Evolutionary conservation across 2,329 filamentous ascomycete species (phyloP), one percentile per base, ranked within the genome.

Genomic region (Fusarium aywerte): DNA sequence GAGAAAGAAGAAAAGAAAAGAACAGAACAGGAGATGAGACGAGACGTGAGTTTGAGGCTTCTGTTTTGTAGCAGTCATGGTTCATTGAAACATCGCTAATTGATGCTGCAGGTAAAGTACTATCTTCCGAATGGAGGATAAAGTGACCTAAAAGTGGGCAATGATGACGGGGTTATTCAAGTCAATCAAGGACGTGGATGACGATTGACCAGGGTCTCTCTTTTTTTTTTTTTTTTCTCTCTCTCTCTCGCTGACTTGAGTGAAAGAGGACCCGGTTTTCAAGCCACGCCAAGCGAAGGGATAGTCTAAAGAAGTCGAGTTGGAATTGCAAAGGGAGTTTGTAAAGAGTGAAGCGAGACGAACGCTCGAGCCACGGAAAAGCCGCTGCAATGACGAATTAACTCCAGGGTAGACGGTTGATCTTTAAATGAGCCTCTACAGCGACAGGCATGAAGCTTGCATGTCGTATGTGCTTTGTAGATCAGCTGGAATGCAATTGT

Each of bases 91-190:
- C 50, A 64, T 38, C 15, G 23, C 32, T 56, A 58, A 27, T 32
- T 62, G 48, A 55, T 68, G 15, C 32, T 38, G 65, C 65, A 62
- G 51, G 65, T 68, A 68, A 62, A 68, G 65, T 69, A 56, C 38
- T 66, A 18, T 40, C 32, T 48, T 35, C 39, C 58, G 35, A 52
- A 61, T 68, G 49, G 64, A 59, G 58, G 36, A 53, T 45, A 64
- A 65, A 55, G 44, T 42, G 32, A 29, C 25, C 23, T 49, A 18
- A 55, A 62, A 68, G 58, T 65, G 55, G 59, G 45, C 23, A 51
- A 11, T 31, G 50, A 68, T 68, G 65, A 68, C 65, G 65, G 61
- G 50, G 39, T 50, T 32, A 62, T 66, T 65, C n/a, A 25, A 33
- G 36, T 49, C 36, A 61, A 62, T 43, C 58, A 62, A 62, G 25